Base-by-base conservation (phyloP, 1,284 basidiomycete species). In the Tylopilus orsonianus region DNA sequence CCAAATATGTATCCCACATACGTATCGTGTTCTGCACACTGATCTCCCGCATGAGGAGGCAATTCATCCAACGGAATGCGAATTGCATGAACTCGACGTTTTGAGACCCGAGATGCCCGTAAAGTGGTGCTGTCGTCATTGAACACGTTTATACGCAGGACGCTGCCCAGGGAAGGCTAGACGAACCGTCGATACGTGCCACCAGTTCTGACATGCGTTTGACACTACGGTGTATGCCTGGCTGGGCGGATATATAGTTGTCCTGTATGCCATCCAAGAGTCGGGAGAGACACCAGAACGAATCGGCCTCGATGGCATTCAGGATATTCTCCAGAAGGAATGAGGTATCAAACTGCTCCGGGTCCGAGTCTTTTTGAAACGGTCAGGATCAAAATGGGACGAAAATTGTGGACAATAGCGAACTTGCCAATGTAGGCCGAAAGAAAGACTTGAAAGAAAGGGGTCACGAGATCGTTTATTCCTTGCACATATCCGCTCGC, bases 21-120 rank as follows among this genome's bases (percentile, higher is more conserved):
- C 94, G 80, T 46, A 97, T 90, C 12, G 95, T 97, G 66, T 96
- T 96, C 60, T 87, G 84, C 45, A 97, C 92, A 57, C 85, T 94
- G 56, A 98, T 89, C 72, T 97, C 94, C 49, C 94, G 80, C 94
- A 98, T 97, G 50, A 97, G 76, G 44, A 98, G 72, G 65, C 95
- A 97, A 65, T 98, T 97, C 91, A 98, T 97, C 94, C 94, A 98
- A 41, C 95, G 78, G 71, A 98, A 98, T 33, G 95, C 93, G 57
- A 97, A 98, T 66, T 98, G 94, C 85, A 98, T 96, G 63, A 96
- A 98, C 71, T 97, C 93, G 57, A 98, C 93, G 58, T 90, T 90
- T 68, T 98, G 87, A 12, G 84, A 74, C 53, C 88, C 86, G 30
- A 98, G 77, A 69, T 98, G 94, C 2, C 81, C 72, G 4, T 85